phyloP scores from a whole-genome alignment of 2,329 filamentous ascomycete species.

The Neoascochyta sp. region DNA sequence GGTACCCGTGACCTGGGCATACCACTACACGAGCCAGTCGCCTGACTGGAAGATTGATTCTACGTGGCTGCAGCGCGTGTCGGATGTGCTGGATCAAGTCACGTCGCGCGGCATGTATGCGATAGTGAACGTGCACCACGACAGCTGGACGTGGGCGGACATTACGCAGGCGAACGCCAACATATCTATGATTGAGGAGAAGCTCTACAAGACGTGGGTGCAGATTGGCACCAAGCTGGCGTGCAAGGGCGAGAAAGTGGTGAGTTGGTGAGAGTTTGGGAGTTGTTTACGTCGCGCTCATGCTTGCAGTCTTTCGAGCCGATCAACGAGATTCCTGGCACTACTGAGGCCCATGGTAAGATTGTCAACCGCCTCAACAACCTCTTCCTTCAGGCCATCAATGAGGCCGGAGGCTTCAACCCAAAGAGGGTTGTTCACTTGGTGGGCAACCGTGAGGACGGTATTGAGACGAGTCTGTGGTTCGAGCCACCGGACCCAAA shows the following conservation, averaged over 20 bases:
- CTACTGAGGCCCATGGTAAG: constrained; percentile 49
- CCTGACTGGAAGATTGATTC: constrained; percentile 55
- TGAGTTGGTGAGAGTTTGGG: no score
- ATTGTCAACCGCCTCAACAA: constrained; percentile 55
- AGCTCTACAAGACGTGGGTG: constrained; percentile 55
- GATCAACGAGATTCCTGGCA: constrained; percentile 57
- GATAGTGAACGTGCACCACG: constrained; percentile 59
- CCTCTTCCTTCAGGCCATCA: constrained; percentile 55
- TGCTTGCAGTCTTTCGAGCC: constrained; percentile 50
- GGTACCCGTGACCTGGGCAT: constrained; percentile 58
- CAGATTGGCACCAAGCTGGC: constrained; percentile 55
- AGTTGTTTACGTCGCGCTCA: no score
- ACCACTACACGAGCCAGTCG: constrained; percentile 52
- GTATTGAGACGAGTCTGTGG: constrained; percentile 52
- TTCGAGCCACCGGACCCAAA: constrained; percentile 48
- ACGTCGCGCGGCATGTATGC: constrained; percentile 50
- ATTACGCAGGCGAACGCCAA: constrained; percentile 47
- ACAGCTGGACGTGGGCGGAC: constrained; percentile 59
- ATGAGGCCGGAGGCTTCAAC: constrained; percentile 55
- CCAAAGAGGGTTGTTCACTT: constrained; percentile 54
- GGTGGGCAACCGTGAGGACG: constrained; percentile 51
- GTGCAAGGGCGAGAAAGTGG: constrained; percentile 52
- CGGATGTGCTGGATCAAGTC: constrained; percentile 56
- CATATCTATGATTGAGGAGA: constrained; percentile 52
- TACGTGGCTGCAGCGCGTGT: constrained; percentile 55